Evolutionary conservation across 176 grass and related monocot genomes (phyloP).

Genomic region (Lolium multiflorum): DNA sequence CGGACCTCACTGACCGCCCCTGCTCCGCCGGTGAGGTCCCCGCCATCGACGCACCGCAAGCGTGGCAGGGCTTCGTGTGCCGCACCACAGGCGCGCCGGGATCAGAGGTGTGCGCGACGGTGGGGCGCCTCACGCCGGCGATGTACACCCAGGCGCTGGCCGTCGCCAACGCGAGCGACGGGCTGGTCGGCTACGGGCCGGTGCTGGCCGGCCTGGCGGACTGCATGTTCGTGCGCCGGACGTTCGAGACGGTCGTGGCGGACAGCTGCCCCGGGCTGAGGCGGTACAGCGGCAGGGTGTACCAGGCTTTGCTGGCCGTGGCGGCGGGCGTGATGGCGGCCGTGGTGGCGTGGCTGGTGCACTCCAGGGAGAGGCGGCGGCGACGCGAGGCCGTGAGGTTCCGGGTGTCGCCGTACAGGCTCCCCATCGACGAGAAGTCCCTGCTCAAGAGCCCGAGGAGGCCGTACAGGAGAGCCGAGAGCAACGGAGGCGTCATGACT

Average conservation of each 20-base stretch:
- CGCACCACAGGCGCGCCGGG: slow-evolving; percentile 25
- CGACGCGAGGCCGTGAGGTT: slow-evolving; percentile 36
- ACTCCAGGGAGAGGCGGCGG: slow-evolving; percentile 52
- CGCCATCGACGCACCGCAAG: slow-evolving; percentile 25
- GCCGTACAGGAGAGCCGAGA: slow-evolving; percentile 49
- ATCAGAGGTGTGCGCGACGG: slow-evolving; percentile 13
- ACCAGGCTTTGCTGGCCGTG: slow-evolving; percentile 52
- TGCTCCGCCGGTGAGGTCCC: slow-evolving; percentile 51
- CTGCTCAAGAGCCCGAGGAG: slow-evolving; percentile 54
- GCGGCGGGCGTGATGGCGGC: slow-evolving; percentile 49
- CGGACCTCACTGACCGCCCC: slow-evolving; percentile 34
- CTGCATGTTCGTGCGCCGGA: slow-evolving; percentile 73
- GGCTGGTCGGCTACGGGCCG: slow-evolving; percentile 51
- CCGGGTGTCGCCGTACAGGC: slow-evolving; percentile 49
- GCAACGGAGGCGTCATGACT: not conserved
- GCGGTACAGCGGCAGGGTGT: slow-evolving; percentile 61
- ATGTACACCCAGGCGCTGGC: slow-evolving; percentile 51
- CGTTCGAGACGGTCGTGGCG: slow-evolving; percentile 54
- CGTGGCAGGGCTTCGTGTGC: slow-evolving; percentile 51
- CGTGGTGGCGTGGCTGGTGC: slow-evolving; percentile 49
- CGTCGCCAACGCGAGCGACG: slow-evolving; percentile 49
- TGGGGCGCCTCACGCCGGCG: slow-evolving; percentile 52
- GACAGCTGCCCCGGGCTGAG: slow-evolving; percentile 57
- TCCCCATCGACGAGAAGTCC: slow-evolving; percentile 59
- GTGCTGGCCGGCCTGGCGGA: slow-evolving; percentile 56